Evolutionary conservation across 441 rosid species (phyloP).

Genomic region (Gossypium lobatum): DNA sequence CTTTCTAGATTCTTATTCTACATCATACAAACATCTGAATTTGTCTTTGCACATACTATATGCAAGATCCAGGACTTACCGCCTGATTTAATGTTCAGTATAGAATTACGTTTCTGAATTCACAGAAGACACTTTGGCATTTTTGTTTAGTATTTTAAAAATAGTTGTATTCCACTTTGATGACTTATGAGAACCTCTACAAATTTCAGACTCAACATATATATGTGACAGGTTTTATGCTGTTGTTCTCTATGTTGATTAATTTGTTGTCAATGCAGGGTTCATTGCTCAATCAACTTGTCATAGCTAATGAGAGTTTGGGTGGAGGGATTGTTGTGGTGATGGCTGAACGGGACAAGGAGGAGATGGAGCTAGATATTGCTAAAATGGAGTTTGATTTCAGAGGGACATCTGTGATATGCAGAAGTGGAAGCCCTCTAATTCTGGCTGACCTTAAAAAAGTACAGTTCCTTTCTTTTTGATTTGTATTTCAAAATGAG

Average conservation of each 20-base stretch:
- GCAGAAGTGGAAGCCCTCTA: conserved; percentile 73
- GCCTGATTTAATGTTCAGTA: not conserved
- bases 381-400: conserved; percentile 75
- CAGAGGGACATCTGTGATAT: conserved; percentile 62
- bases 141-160: not conserved
- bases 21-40: not conserved
- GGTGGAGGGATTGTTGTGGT: conserved; percentile 70
- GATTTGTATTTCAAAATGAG: not conserved
- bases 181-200: not conserved
- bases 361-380: conserved; percentile 77
- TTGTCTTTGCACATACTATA: not conserved
- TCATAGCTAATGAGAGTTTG: conserved; percentile 68
- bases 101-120: not conserved
- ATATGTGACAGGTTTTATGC: not conserved
- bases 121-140: not conserved
- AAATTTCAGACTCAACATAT: not conserved
- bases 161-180: not conserved
- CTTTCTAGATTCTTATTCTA: not conserved
- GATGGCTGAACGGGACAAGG: conserved; percentile 74
- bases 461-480: conserved; percentile 22
- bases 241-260: conserved; percentile 6
- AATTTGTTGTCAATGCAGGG: conserved; percentile 37
- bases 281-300: conserved; percentile 60
- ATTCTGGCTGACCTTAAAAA: conserved; percentile 67
- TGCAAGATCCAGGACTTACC: not conserved